These are phyloP conservation scores for Dissophora globulifera DNA, from an alignment of 192 early-diverging fungal genomes.

Conservation along the genomic window DNA sequence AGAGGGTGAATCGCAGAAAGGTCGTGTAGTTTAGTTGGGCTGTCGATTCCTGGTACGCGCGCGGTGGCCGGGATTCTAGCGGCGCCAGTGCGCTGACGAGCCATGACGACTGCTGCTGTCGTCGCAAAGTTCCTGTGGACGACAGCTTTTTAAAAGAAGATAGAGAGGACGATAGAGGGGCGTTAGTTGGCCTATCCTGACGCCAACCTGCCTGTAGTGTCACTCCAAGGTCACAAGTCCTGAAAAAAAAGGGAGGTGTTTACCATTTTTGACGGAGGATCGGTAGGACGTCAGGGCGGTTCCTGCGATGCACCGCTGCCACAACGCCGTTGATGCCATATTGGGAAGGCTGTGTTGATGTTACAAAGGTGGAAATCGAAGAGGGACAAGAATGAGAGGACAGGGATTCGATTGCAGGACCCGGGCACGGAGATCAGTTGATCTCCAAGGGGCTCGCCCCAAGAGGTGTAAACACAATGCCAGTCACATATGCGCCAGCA, in stretches of 20 bases:
- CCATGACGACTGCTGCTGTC: slow-evolving; percentile 30
- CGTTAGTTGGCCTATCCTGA: background rate
- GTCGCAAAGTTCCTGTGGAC: slow-evolving; percentile 32
- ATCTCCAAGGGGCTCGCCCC: too few species aligned
- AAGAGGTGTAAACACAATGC: too few species aligned
- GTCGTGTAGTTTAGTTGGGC: slow-evolving; percentile 26
- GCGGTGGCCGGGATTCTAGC: slow-evolving; percentile 8
- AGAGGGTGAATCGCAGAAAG: slow-evolving; percentile 48
- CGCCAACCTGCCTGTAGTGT: too few species aligned
- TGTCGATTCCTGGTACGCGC: slow-evolving; percentile 24
- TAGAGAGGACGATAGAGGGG: background rate
- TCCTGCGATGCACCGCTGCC: slow-evolving; percentile 43
- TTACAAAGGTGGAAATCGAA: too few species aligned
- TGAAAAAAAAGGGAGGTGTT: too few species aligned
- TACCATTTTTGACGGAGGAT: slow-evolving; percentile 35
- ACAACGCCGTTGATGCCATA: slow-evolving; percentile 52
- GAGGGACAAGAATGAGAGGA: too few species aligned
- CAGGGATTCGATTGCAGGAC: too few species aligned
- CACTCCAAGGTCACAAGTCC: too few species aligned
- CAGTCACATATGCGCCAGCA: too few species aligned
- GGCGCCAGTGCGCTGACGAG: slow-evolving; percentile 36
- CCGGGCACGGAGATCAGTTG: too few species aligned
- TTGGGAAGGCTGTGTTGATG: too few species aligned
- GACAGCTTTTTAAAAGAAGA: slow-evolving; percentile 7
- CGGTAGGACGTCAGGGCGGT: slow-evolving; percentile 17